Evolutionary conservation across 441 rosid genomes (phyloP).

Genomic region (Populus hybrid): DNA sequence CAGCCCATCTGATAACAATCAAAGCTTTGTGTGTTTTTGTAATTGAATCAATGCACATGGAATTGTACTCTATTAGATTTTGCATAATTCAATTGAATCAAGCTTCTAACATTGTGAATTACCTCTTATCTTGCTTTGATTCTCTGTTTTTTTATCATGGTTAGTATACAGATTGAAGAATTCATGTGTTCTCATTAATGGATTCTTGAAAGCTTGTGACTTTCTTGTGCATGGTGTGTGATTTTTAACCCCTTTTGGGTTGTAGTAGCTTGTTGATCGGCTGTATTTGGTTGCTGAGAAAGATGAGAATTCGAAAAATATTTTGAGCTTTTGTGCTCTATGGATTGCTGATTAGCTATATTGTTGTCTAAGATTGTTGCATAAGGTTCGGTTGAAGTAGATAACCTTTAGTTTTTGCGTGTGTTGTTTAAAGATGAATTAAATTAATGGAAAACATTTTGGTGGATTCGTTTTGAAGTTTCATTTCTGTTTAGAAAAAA

Average conservation of each 20-base stretch:
- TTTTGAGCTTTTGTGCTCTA: neutral
- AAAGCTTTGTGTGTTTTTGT: neutral
- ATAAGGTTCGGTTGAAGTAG: neutral
- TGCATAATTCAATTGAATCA: conserved; percentile 25
- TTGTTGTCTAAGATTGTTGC: neutral
- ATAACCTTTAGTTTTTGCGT: neutral
- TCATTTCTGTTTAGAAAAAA: conserved; percentile 4
- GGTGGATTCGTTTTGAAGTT: conserved; percentile 10
- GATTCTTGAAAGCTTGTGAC: neutral
- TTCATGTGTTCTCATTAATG: neutral
- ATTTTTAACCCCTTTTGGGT: conserved; percentile 9
- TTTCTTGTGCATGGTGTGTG: neutral
- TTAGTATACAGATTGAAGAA: conserved; percentile 8
- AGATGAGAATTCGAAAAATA: neutral
- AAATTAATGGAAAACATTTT: conserved; percentile 14
- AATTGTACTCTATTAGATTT: too few species aligned
- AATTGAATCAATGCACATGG: too few species aligned
- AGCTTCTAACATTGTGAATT: conserved; percentile 19
- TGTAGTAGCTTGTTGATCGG: conserved; percentile 2
- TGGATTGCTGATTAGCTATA: neutral
- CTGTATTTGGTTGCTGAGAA: conserved; percentile 8
- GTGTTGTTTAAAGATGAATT: neutral
- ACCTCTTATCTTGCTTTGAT: conserved; percentile 17
- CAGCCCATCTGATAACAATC: neutral
- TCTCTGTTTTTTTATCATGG: conserved; percentile 14